These are phyloP conservation scores for Persicaria tinctoria DNA, from an alignment of 148 eudicot species.

Conservation along the genomic window DNA sequence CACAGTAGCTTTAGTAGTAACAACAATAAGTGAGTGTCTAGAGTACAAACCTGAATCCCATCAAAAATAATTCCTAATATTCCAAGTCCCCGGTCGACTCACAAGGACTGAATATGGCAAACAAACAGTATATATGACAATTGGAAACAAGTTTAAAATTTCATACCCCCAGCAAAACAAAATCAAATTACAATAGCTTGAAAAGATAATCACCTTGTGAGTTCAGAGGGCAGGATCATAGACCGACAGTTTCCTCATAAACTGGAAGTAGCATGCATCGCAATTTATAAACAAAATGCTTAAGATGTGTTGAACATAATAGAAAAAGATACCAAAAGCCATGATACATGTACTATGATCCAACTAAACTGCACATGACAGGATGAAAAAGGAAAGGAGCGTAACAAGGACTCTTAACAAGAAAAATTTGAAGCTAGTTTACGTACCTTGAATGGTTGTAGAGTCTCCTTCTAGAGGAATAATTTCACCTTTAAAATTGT, in stretches of 20 bases:
- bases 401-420: not conserved
- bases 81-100: constrained; percentile 95
- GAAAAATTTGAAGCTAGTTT: not conserved
- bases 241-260: constrained; percentile 96
- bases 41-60: constrained; percentile 76
- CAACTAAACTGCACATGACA: not conserved
- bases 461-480: constrained; percentile 98
- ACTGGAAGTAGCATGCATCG: constrained; percentile 33
- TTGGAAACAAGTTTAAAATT: not conserved
- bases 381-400: not conserved
- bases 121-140: not conserved
- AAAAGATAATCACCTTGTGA: constrained; percentile 55
- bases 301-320: not conserved
- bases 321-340: not conserved
- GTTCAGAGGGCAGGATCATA: constrained; percentile 99
- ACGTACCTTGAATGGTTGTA: constrained; percentile 93
- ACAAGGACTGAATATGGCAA: constrained; percentile 51
- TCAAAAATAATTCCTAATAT: constrained; percentile 96
- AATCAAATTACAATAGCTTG: not conserved
- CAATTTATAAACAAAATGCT: not conserved
- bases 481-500: constrained; percentile 97
- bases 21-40: not conserved
- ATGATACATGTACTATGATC: not conserved
- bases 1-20: not conserved
- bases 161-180: not conserved